Conservation (phyloP, 306 rosid species). For the Malus domestica region DNA sequence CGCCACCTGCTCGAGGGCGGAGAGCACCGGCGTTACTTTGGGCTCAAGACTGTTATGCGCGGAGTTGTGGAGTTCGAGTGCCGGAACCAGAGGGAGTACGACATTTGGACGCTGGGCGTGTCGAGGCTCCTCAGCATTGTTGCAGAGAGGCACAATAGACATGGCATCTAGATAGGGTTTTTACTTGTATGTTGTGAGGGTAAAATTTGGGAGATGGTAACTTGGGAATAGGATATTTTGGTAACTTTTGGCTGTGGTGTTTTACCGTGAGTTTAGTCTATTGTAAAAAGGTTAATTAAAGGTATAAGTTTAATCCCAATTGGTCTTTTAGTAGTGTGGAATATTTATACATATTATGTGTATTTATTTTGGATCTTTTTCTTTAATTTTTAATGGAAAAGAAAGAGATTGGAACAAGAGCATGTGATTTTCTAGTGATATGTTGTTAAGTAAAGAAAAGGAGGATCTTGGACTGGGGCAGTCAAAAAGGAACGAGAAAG, state of each 20-base stretch:
- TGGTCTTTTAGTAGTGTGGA: constrained; percentile 37
- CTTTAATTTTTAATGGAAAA: constrained; percentile 29
- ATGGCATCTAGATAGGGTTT: constrained; percentile 28
- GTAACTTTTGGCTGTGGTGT: constrained; percentile 30
- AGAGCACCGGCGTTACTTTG: constrained; percentile 81
- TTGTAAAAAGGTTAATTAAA: constrained; percentile 48
- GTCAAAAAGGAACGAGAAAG: constrained; percentile 38
- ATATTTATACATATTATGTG: background rate
- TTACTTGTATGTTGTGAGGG: background rate
- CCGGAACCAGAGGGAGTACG: constrained; percentile 69
- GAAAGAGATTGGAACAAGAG: constrained; percentile 35
- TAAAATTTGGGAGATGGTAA: constrained; percentile 15
- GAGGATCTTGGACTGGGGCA: constrained; percentile 54
- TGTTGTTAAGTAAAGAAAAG: constrained; percentile 36
- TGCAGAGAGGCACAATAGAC: constrained; percentile 51
- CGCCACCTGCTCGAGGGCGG: constrained; percentile 87
- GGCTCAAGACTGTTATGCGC: constrained; percentile 60
- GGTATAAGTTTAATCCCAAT: constrained; percentile 36
- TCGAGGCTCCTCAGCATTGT: constrained; percentile 66
- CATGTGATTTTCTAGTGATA: constrained; percentile 40
- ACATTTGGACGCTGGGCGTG: constrained; percentile 88
- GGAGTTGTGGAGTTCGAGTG: constrained; percentile 91
- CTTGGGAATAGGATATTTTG: constrained; percentile 19
- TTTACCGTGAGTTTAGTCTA: background rate
- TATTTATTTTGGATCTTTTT: constrained; percentile 21